Base-by-base conservation (phyloP, 1,284 basidiomycete species). In the Leccinum ponderosum region DNA sequence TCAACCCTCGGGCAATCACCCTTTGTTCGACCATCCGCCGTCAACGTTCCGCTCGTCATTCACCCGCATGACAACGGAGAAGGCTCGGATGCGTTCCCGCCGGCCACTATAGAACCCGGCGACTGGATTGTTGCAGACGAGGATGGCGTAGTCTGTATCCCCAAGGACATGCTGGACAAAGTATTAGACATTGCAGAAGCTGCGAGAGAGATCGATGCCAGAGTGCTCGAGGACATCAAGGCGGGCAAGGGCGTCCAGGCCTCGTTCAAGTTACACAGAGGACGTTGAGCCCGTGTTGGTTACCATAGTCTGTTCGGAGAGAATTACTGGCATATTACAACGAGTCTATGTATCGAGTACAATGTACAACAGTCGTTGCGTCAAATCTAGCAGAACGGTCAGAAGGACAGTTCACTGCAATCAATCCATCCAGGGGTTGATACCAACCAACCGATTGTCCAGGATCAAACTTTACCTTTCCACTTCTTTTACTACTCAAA, bases 141-240 rank as follows among this genome's bases (percentile, higher is more conserved):
- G 59, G 93, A 98, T 71, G 96, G 96, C 0, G 94, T 97, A 0
- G 93, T 98, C 1, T 91, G 89, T 67, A 84, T 97, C 15, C 89
- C 93, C 1, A 77, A 74, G 25, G 78, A 76, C 3, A 66, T 89
- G 58, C 80, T 86, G 11, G 77, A 79, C 15, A 74, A 86, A 64
- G 93, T 94, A 2, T 68, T 88, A 7, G 81, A 84, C 54, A 65
- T 87, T 29, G 92, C 91, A 15, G 67, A 70, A 17, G 83, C 84
- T 66, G 89, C 86, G 8, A 80, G 83, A 62, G 82, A 83, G 56
- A 79, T 91, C 6, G 95, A 98, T 74, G 87, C 79, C 22, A 81
- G 78, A 64, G 94, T 93, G 63, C 83, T 93, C 82, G 77, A 78
- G 56, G 95, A 96, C 69, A 89, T 98, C 65, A 79, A 80, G 64